These are phyloP conservation scores for Letharia lupina DNA, from an alignment of 495 filamentous ascomycete genomes.

Conservation along the genomic window DNA sequence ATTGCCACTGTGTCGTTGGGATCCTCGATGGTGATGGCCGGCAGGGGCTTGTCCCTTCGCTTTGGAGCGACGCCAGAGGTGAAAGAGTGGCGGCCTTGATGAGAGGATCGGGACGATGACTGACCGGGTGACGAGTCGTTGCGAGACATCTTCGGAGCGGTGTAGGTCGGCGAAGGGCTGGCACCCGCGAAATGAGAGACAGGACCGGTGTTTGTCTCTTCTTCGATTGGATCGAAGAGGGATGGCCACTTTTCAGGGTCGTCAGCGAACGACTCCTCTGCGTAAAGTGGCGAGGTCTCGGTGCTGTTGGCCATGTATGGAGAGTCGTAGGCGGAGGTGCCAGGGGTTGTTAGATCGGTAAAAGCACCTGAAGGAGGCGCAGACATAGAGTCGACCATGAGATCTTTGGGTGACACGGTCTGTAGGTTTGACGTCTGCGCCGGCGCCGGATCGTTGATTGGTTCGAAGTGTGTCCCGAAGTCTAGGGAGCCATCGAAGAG, in stretches of 20 bases:
- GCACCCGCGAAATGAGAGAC: conserved; percentile 26
- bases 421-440: conserved; percentile 26
- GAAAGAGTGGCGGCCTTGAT: conserved; percentile 48
- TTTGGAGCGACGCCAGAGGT: conserved; percentile 62
- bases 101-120: conserved; percentile 35
- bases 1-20: conserved; percentile 60
- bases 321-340: conserved; percentile 58
- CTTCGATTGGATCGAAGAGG: conserved; percentile 28
- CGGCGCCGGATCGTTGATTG: conserved; percentile 31
- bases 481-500: conserved; percentile 15
- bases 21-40: conserved; percentile 70
- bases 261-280: conserved; percentile 56
- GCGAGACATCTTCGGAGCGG: conserved; percentile 35
- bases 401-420: conserved; percentile 81
- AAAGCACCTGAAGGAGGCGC: conserved; percentile 76
- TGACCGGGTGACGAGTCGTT: conserved; percentile 35
- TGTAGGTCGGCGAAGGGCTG: conserved; percentile 31
- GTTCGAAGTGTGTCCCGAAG: conserved; percentile 11
- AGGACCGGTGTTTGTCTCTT: conserved; percentile 35
- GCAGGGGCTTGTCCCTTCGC: conserved; percentile 68
- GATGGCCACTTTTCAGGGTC: conserved; percentile 32
- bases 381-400: conserved; percentile 64
- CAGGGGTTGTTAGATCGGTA: conserved; percentile 79
- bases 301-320: conserved; percentile 55
- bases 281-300: conserved; percentile 67